Percentiles rank a stretch among this genome's conserved stretches.
These are phyloP conservation scores for Rhododendron mucronatum DNA, from an alignment of 148 eudicot genomes.

Conservation along the genomic window DNA sequence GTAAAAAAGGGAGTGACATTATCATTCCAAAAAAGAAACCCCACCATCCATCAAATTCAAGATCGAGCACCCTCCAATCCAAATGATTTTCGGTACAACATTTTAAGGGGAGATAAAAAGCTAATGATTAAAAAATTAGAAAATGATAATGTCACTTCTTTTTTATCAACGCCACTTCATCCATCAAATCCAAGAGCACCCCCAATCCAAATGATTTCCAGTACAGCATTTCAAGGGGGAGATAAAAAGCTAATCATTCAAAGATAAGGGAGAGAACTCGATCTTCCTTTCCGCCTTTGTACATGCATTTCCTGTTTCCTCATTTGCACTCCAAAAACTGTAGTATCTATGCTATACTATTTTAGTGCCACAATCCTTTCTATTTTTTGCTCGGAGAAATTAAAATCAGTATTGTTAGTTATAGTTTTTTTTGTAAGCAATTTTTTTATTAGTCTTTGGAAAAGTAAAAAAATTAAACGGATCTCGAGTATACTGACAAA, in stretches of 20 bases:
- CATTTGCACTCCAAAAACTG: not conserved
- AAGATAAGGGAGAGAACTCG: not conserved
- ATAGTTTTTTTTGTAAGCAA: too few species aligned
- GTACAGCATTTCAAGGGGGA: not conserved
- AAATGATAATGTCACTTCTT: too few species aligned
- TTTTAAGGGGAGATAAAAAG: not conserved
- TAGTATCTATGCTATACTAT: too few species aligned
- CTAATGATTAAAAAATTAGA: not conserved
- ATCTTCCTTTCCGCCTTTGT: not conserved
- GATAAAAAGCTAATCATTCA: not conserved
- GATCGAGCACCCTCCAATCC: not conserved
- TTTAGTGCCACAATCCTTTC: not conserved
- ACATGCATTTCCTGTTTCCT: not conserved
- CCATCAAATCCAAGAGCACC: not conserved
- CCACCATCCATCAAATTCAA: too few species aligned
- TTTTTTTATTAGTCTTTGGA: too few species aligned
- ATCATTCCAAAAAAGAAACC: too few species aligned
- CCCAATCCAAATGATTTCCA: not conserved
- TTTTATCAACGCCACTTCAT: too few species aligned
- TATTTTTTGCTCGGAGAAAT: too few species aligned
- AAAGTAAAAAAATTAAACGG: too few species aligned
- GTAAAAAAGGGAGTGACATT: too few species aligned
- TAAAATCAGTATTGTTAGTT: too few species aligned
- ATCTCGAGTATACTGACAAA: too few species aligned
- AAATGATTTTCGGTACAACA: not conserved